Evolutionary conservation across 2,329 filamentous ascomycete species (phyloP), one percentile per base, ranked within the genome.

Genomic region (Bimuria novae-zelandiae): DNA sequence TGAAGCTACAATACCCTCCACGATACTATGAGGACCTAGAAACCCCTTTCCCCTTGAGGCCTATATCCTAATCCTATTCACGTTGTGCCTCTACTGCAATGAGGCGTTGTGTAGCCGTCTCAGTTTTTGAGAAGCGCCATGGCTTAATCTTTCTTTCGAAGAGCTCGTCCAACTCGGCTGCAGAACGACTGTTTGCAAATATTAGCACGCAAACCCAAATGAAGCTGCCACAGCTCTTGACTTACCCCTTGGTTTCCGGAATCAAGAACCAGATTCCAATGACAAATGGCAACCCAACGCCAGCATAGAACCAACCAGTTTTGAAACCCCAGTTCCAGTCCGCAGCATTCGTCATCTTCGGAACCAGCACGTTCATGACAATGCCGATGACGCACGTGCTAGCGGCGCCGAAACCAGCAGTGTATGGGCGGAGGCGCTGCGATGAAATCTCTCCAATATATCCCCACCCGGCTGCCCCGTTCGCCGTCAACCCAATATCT

Each of bases 251-350:
- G 14, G 51, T 54, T 25, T 56, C 54, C 8, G 51, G 54, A 35
- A 56, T 46, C 27, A 54, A 22, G 25, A 54, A 56, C 54, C 51
- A 56, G 25, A 49, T 49, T 4, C 54, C 54, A 22, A 17, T 21
- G 16, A 50, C 47, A 39, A 53, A 54, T n/a, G 54, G 54, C 10
- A 50, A 22, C 8, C 54, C 54, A 27, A 56, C 44, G 3, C 54
- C 54, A 14, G 46, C 54, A 40, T 51, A 54, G 35, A 56, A 54
- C 48, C 49, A 56, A 12, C 54, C 46, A 19, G 54, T 51, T 21
- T 56, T 51, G n/a, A 21, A 52, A 33, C 51, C 54, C 54, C 51
- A 56, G n/a, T 56, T 54, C 51, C 51, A 54, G 23, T 51, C 47
- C 14, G 45, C 47, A 2, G 50, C 46, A 35, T 54, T 54, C 2